Evolutionary conservation across 2,329 filamentous ascomycete species (phyloP), one percentile per base, ranked within the genome.

Genomic region (Bipolaris zeicola): DNA sequence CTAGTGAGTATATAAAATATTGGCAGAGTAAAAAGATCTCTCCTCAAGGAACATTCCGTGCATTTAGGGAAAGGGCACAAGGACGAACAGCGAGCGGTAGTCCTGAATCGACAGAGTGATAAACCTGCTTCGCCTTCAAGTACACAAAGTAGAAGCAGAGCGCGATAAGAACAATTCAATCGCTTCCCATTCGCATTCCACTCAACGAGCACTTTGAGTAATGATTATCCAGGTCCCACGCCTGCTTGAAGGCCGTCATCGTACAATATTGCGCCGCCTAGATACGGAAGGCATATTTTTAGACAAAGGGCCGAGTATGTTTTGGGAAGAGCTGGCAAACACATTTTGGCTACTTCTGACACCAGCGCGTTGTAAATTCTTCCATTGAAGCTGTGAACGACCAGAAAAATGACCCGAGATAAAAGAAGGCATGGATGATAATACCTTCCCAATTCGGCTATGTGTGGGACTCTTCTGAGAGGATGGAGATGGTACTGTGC

Each of bases 311-410:
- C 43, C 37, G 37, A 47, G 46, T 7, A 13, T 42, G 42, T 52
- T 48, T 14, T 52, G 38, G 3, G 39, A 28, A 7, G 39, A 42
- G 6, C 46, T 52, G 2, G 24, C 24, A 24, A 55, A 55, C 7
- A 37, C 50, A 6, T 56, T 55, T 13, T 56, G 64, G 53, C 70
- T 69, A 57, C 67, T 71, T 8, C 68, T 62, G 0, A 70, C 64
- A 22, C 70, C 70, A 18, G 59, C 38, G n/a, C 50, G 60, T 39
- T 66, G 57, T 42, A 69, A 18, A 10, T 41, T 54, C 6, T 65
- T 56, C 60, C 58, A 64, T 34, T 68, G 60, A 16, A 58, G 43
- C 26, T 52, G 61, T 8, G 50, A 52, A n/a, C 55, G 64, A 39
- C 54, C 16, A 16, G 63, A 38, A 36, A 62, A 60, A 14, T 50